Percentiles rank a stretch among this genome's conserved stretches.
phyloP scores from a whole-genome alignment of 2,329 filamentous ascomycete species.

The Trichoderma sp. region DNA sequence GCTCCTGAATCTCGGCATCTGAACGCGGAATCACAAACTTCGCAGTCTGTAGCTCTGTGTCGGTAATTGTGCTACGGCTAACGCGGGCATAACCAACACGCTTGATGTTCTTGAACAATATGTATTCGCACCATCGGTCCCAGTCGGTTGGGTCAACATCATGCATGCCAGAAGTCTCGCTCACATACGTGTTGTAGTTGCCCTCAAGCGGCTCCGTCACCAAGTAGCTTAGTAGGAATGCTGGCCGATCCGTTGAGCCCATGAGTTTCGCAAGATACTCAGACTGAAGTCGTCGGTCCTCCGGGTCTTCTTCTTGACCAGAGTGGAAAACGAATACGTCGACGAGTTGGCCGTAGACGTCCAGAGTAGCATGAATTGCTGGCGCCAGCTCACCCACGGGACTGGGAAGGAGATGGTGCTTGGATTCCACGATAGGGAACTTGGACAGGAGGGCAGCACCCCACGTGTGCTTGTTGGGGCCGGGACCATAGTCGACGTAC shows the following conservation, averaged over 20 bases:
- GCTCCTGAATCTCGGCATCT: slow-evolving; percentile 54
- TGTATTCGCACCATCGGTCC: slow-evolving; percentile 99
- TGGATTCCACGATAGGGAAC: slow-evolving; percentile 96
- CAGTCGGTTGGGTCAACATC: slow-evolving; percentile 92
- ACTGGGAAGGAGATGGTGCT: slow-evolving; percentile 90
- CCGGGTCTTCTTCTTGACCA: slow-evolving; percentile 92
- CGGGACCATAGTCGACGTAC: slow-evolving; percentile 97
- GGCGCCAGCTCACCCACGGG: slow-evolving; percentile 94
- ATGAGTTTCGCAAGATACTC: slow-evolving; percentile 87
- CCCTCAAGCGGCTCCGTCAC: slow-evolving; percentile 88
- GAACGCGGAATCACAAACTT: slow-evolving; percentile 82
- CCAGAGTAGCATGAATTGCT: slow-evolving; percentile 93
- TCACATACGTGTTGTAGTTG: slow-evolving; percentile 97
- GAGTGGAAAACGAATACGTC: slow-evolving; percentile 99
- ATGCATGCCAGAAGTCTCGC: slow-evolving; percentile 83
- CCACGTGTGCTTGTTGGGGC: slow-evolving; percentile 99
- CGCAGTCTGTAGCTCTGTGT: slow-evolving; percentile 94
- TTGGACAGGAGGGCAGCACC: slow-evolving; percentile 90
- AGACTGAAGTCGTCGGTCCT: slow-evolving; percentile 84
- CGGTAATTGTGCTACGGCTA: slow-evolving; percentile 87
- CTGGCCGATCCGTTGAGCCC: slow-evolving; percentile 76
- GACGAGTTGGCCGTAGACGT: slow-evolving; percentile 85
- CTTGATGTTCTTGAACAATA: slow-evolving; percentile 86
- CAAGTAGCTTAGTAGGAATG: slow-evolving; percentile 86
- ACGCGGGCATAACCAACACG: slow-evolving; percentile 88